phyloP scores from a whole-genome alignment of 1,284 basidiomycete genomes.

The Puccinia coronata region DNA sequence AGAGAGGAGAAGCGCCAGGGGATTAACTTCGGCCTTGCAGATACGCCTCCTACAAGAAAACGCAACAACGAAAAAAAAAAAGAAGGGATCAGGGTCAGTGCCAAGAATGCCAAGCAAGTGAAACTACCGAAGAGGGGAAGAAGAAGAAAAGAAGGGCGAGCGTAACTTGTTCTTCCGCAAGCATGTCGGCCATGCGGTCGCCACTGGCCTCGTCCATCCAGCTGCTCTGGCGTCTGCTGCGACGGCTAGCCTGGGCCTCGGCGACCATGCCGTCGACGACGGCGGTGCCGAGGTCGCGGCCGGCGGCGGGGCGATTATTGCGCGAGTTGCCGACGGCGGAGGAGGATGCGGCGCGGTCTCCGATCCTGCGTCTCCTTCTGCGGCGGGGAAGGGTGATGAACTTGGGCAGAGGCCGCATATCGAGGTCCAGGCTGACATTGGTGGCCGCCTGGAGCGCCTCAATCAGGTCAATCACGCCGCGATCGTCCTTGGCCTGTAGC shows the following conservation, averaged over 20 bases:
- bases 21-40: too few species aligned
- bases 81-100: too few species aligned
- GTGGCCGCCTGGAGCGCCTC: conserved; percentile 92
- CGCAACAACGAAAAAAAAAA: too few species aligned
- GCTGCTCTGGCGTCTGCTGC: too few species aligned
- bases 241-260: conserved; percentile 50
- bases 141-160: background rate
- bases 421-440: conserved; percentile 89
- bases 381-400: conserved; percentile 64
- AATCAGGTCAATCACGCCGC: conserved; percentile 89
- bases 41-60: too few species aligned
- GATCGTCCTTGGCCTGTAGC: conserved; percentile 81
- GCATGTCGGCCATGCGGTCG: conserved; percentile 55
- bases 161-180: conserved; percentile 55
- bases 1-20: too few species aligned
- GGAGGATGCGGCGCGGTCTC: background rate
- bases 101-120: background rate
- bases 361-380: conserved; percentile 58
- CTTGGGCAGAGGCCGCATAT: conserved; percentile 83
- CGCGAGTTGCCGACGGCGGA: background rate
- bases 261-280: conserved; percentile 53
- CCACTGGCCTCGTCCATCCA: conserved; percentile 62
- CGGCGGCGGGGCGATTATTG: conserved; percentile 17
- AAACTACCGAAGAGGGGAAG: too few species aligned
- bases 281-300: background rate